Conservation (phyloP, 2,329 filamentous ascomycete species). For the Curvularia sp. region DNA sequence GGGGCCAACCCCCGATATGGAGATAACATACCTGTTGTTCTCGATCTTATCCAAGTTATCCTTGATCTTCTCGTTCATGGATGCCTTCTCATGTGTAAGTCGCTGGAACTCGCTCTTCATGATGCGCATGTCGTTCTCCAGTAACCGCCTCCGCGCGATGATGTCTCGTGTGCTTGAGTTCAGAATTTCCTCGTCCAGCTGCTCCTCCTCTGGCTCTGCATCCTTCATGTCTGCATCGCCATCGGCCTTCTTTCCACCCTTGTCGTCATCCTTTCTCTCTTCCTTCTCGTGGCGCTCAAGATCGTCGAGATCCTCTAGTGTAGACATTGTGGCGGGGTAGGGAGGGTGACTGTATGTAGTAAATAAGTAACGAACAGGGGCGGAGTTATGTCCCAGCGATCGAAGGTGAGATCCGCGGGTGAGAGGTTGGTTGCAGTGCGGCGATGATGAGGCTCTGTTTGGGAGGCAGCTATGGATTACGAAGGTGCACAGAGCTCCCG, state of each 20-base stretch:
- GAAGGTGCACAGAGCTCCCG: constrained; percentile 32
- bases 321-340: constrained; percentile 70
- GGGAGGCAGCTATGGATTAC: constrained; percentile 47
- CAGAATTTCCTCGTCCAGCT: constrained; percentile 92
- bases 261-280: constrained; percentile 65
- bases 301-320: constrained; percentile 89
- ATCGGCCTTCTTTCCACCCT: constrained; percentile 65
- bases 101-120: constrained; percentile 98
- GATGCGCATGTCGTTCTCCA: constrained; percentile 97
- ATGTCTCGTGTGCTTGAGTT: constrained; percentile 94
- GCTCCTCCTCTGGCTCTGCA: constrained; percentile 70
- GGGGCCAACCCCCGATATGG: constrained; percentile 4
- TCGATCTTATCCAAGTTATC: constrained; percentile 99
- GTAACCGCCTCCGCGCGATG: constrained; percentile 82
- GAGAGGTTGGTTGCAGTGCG: constrained; percentile 17
- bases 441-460: constrained; percentile 36
- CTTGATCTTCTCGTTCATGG: constrained; percentile 99
- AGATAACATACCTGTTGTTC: constrained; percentile 80
- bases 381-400: constrained; percentile 4
- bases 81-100: constrained; percentile 90
- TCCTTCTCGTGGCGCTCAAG: constrained; percentile 81
- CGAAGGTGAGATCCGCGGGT: constrained; percentile 10
- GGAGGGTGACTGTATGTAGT: constrained; percentile 13
- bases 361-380: neutral
- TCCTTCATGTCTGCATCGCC: constrained; percentile 93